Base-by-base conservation (phyloP, 352 stramenopile species). In the Pythium phragmiticola region DNA sequence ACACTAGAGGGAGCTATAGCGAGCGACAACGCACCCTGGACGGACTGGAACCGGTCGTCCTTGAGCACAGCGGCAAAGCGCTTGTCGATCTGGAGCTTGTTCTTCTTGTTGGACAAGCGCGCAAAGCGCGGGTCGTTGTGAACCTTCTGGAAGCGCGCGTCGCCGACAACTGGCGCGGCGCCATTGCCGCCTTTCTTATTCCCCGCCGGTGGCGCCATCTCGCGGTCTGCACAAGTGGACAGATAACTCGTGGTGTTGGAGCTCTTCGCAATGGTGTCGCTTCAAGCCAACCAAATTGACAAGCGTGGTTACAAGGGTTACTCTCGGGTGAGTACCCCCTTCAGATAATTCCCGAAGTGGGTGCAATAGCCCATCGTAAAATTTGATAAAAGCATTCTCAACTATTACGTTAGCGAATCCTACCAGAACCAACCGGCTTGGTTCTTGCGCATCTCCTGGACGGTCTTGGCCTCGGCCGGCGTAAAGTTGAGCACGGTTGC, bases 401-500 rank as follows among this genome's bases (percentile, higher is more conserved):
- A 39, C 11, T 39, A 39, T 19, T 54, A 39, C 49, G 23, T 39
- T 74, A 53, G 33, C 1, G 8, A 52, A 23, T 16, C 5, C 55
- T 80, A 88, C 79, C 79, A 88, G 73, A 88, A 88, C 79, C 79
- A 88, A 42, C 79, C 79, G 37, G 78, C 73, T 52, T 85, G 76
- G 36, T 39, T 42, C 63, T 84, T 84, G 30, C 79, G 79, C 69
- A 78, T 82, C 30, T 87, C 77, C 65, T 88, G 78, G 45, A 91
- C 76, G 4, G 77, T 72, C 50, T 74, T 69, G 43, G 89, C 60
- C 69, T 95, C 84, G 14, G 74, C 61, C 28, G 83, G 73, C 37
- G 87, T 81, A 60, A 95, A 95, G 63, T 95, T 90, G 30, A 95
- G 77, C 60, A 95, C 83, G 7, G 87, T 95, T 26, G 84, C 82